Conservation (phyloP, 116 monocot genomes). For the Papilionanthe hybrid region DNA sequence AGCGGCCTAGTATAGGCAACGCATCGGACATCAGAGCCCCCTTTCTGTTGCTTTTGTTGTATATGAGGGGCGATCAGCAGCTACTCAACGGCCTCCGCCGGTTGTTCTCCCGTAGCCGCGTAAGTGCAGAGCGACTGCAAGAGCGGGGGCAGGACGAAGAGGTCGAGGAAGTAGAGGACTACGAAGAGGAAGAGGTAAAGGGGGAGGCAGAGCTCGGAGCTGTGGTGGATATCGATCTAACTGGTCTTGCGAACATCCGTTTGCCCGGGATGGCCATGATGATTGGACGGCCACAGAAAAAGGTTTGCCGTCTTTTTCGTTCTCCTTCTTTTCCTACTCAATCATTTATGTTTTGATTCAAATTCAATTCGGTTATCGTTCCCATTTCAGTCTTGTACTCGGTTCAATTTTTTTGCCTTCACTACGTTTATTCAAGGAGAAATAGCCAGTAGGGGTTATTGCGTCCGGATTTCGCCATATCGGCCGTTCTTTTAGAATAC, state of each 20-base stretch:
- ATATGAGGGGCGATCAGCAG: background rate
- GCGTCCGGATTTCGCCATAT: too few species aligned
- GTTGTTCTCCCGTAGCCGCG: background rate
- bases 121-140: background rate
- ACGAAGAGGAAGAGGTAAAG: background rate
- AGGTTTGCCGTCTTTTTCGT: background rate
- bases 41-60: background rate
- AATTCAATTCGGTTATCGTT: background rate
- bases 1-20: background rate
- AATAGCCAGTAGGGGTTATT: too few species aligned
- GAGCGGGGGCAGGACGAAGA: background rate
- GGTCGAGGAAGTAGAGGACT: background rate
- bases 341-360: slow-evolving; percentile 5
- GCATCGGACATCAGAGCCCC: background rate
- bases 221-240: background rate
- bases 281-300: background rate
- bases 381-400: background rate
- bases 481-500: too few species aligned
- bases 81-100: background rate
- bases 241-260: background rate
- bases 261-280: background rate
- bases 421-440: too few species aligned
- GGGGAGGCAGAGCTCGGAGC: background rate
- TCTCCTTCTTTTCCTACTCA: too few species aligned
- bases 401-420: background rate